Evolutionary conservation across 2,329 filamentous ascomycete species (phyloP).

Genomic region (Fusarium subglutinans): DNA sequence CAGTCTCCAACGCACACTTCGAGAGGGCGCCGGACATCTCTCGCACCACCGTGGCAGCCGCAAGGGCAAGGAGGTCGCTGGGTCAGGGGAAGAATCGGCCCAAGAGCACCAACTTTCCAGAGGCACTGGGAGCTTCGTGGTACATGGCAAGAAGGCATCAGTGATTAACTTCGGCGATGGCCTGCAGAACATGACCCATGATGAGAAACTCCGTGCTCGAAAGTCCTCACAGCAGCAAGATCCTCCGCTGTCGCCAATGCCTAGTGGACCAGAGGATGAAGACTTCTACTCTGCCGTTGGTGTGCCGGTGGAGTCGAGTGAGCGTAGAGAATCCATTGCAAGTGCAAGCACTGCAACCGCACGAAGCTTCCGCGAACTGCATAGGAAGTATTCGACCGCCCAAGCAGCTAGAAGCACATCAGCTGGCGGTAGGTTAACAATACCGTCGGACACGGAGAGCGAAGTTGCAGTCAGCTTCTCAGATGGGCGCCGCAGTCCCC

Average conservation of each 20-base stretch:
- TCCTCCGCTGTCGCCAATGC: slow-evolving; percentile 47
- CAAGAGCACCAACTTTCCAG: slow-evolving; percentile 77
- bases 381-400: slow-evolving; percentile 66
- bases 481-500: slow-evolving; percentile 65
- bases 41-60: slow-evolving; percentile 77
- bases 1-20: slow-evolving; percentile 87
- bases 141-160: slow-evolving; percentile 97
- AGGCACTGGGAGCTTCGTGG: slow-evolving; percentile 88
- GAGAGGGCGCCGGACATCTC: slow-evolving; percentile 77
- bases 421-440: slow-evolving; percentile 53
- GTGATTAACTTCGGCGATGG: slow-evolving; percentile 97
- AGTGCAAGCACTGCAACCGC: slow-evolving; percentile 75
- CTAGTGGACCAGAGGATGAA: slow-evolving; percentile 51
- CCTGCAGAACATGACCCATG: slow-evolving; percentile 78
- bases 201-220: slow-evolving; percentile 75
- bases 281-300: slow-evolving; percentile 65
- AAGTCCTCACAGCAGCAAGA: slow-evolving; percentile 60
- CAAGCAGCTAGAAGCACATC: slow-evolving; percentile 56
- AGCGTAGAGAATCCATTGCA: slow-evolving; percentile 68
- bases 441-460: slow-evolving; percentile 67
- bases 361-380: slow-evolving; percentile 70
- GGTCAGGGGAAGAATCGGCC: slow-evolving; percentile 50
- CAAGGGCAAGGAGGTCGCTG: slow-evolving; percentile 72
- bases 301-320: slow-evolving; percentile 54
- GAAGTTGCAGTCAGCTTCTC: slow-evolving; percentile 69